phyloP scores from a whole-genome alignment of 2,329 filamentous ascomycete species.

The Aspergillus aculeatinus region DNA sequence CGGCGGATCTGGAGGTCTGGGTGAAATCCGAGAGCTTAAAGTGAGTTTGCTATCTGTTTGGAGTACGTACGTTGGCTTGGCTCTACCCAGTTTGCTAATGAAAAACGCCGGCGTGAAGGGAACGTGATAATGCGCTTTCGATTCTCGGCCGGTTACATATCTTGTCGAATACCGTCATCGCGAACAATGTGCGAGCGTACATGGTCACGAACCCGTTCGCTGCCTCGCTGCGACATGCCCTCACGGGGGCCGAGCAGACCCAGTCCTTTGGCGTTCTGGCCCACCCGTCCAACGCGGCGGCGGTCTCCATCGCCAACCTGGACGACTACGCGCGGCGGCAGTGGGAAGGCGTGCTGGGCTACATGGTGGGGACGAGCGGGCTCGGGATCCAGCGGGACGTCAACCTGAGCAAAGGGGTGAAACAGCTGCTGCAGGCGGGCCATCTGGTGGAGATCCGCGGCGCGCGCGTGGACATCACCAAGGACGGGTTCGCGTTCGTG shows the following conservation, averaged over 20 bases:
- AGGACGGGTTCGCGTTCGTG: conserved; percentile 90
- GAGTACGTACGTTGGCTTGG: neutral
- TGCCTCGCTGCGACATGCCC: conserved; percentile 75
- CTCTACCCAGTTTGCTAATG: neutral
- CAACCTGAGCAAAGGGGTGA: conserved; percentile 72
- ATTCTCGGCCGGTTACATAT: conserved; percentile 87
- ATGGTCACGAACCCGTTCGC: conserved; percentile 79
- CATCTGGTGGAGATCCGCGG: conserved; percentile 68
- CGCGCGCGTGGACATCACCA: conserved; percentile 71
- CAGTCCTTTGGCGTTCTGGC: conserved; percentile 90
- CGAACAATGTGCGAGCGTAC: conserved; percentile 66
- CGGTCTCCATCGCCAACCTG: conserved; percentile 69
- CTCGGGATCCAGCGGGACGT: conserved; percentile 49
- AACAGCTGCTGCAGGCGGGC: conserved; percentile 76
- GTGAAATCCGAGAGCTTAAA: conserved; percentile 66
- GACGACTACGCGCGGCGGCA: conserved; percentile 83
- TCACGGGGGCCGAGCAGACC: conserved; percentile 82
- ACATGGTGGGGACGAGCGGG: conserved; percentile 68
- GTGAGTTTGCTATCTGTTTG: conserved; percentile 35
- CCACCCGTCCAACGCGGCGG: conserved; percentile 58
- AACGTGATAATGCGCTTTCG: conserved; percentile 79
- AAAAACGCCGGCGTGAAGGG: conserved; percentile 45
- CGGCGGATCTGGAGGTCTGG: conserved; percentile 83
- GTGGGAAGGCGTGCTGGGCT: conserved; percentile 96
- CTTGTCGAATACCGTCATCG: conserved; percentile 63